phyloP scores from a whole-genome alignment of 2,329 filamentous ascomycete genomes.

The Penicillium sp. region DNA sequence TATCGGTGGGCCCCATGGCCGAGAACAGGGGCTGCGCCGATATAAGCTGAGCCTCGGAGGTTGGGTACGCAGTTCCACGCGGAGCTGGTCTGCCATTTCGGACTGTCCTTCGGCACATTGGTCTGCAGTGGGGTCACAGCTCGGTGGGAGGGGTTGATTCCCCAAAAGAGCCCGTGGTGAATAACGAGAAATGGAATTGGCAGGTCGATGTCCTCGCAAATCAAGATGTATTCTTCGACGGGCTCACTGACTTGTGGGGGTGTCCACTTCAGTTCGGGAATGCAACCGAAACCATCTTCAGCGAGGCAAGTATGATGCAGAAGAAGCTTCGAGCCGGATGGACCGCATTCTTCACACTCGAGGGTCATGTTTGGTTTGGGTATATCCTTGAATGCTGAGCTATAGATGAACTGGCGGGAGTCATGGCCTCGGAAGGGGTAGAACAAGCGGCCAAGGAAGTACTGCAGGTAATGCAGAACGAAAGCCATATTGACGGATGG shows the following conservation, averaged over 20 bases:
- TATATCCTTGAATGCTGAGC: constrained; percentile 23
- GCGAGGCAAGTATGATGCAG: constrained; percentile 24
- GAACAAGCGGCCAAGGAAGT: constrained; percentile 19
- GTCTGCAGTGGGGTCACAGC: neutral
- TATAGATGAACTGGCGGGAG: constrained; percentile 22
- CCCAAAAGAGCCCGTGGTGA: constrained; percentile 32
- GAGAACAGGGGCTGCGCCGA: constrained; percentile 27
- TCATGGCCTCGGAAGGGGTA: constrained; percentile 30
- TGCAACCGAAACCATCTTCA: constrained; percentile 19
- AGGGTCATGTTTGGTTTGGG: constrained; percentile 27
- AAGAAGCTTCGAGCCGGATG: constrained; percentile 24
- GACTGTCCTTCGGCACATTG: neutral
- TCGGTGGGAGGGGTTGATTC: constrained; percentile 19
- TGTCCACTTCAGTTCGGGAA: constrained; percentile 28
- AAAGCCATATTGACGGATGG: neutral
- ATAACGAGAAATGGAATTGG: constrained; percentile 29
- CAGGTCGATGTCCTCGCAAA: constrained; percentile 33
- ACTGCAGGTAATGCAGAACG: constrained; percentile 22
- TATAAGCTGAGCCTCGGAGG: constrained; percentile 23
- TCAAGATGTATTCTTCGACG: constrained; percentile 28
- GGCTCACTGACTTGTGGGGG: constrained; percentile 12
- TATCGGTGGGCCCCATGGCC: constrained; percentile 37
- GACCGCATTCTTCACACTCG: constrained; percentile 23
- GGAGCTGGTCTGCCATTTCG: constrained; percentile 14
- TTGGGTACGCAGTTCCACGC: constrained; percentile 34